These are phyloP conservation scores for Priceomyces melissophilus DNA, from an alignment of 805 yeast species.

Conservation along the genomic window DNA sequence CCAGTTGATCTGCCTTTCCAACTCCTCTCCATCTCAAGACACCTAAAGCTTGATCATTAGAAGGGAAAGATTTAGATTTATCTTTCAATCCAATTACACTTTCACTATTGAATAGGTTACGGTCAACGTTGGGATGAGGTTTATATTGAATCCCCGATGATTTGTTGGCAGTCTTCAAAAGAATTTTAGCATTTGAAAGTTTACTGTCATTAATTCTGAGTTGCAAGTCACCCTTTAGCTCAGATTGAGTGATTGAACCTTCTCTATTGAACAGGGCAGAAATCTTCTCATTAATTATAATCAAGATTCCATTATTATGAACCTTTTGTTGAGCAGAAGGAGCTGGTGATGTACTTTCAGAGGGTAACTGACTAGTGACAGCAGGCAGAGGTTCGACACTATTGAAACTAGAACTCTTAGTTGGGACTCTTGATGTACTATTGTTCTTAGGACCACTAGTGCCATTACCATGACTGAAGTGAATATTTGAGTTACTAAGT, in stretches of 20 bases:
- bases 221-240: conserved; percentile 87
- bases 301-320: conserved; percentile 72
- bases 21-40: conserved; percentile 89
- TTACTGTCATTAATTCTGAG: conserved; percentile 78
- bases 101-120: conserved; percentile 55
- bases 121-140: conserved; percentile 96
- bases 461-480: conserved; percentile 24
- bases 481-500: conserved; percentile 30
- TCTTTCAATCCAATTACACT: conserved; percentile 73
- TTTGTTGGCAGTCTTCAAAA: conserved; percentile 48
- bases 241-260: conserved; percentile 66
- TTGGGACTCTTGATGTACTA: conserved; percentile 9
- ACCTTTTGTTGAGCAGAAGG: conserved; percentile 26
- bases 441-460: neutral
- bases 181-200: conserved; percentile 62
- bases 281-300: conserved; percentile 73
- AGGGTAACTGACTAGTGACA: conserved; percentile 6
- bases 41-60: conserved; percentile 85
- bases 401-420: conserved; percentile 1
- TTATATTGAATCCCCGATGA: conserved; percentile 65
- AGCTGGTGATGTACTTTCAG: conserved; percentile 23
- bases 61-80: conserved; percentile 76
- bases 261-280: conserved; percentile 79
- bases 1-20: conserved; percentile 57
- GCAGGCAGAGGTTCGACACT: conserved; percentile 7